A percentile compares a stretch with the other conserved stretches of the same genome.
Conservation (phyloP, 2,329 filamentous ascomycete species). For the Thielaviopsis cerberus region DNA sequence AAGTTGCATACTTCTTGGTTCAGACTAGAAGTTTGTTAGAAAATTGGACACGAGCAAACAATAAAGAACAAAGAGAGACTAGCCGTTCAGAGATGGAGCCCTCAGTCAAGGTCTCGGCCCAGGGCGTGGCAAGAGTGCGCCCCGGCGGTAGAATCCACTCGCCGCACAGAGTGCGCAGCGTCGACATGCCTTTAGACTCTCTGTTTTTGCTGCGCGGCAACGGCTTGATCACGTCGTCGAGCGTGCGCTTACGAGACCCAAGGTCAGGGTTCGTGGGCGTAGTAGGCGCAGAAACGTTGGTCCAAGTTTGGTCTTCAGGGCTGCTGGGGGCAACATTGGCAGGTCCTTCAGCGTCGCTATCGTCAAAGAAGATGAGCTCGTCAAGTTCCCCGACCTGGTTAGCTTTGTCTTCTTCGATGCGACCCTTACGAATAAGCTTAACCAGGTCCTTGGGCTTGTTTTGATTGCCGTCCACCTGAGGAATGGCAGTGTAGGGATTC, state of each 20-base stretch:
- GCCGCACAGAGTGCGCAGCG: conserved; percentile 30
- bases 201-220: conserved; percentile 31
- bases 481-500: conserved; percentile 77
- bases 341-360: conserved; percentile 36
- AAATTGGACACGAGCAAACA: background rate
- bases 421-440: conserved; percentile 77
- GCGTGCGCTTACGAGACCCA: conserved; percentile 56
- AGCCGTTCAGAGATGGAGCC: background rate
- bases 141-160: conserved; percentile 31
- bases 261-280: conserved; percentile 21
- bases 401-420: conserved; percentile 38
- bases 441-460: conserved; percentile 74
- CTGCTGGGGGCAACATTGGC: conserved; percentile 1
- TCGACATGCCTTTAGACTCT: conserved; percentile 20
- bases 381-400: conserved; percentile 40
- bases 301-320: conserved; percentile 5
- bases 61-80: conserved; percentile 8
- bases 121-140: conserved; percentile 20
- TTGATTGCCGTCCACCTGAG: conserved; percentile 41
- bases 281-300: conserved; percentile 7
- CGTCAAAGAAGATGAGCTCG: conserved; percentile 80
- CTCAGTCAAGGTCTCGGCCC: conserved; percentile 39
- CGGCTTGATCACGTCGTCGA: conserved; percentile 47
- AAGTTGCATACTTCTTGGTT: conserved; percentile 86
- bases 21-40: conserved; percentile 32